Base-by-base conservation (phyloP, 2,329 filamentous ascomycete genomes). In the Fusarium staphyleae region DNA sequence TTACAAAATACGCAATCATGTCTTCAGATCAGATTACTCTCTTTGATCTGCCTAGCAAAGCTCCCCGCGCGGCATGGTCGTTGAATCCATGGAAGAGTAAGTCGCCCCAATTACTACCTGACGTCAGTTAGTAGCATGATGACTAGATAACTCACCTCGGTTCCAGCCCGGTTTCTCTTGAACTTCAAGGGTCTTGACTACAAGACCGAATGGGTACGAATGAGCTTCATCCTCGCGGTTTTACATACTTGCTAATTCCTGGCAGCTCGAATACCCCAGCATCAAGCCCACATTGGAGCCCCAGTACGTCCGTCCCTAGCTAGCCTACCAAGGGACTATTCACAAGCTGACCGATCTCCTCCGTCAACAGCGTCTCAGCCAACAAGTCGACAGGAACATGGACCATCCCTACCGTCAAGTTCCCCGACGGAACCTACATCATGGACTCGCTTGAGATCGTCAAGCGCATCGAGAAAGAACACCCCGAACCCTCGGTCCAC, bases 61-160 rank as follows among this genome's bases (percentile, higher is more conserved):
- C 60, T 18, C 69, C 74, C 15, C 75, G 74, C 13, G 69, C 74
- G 32, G 72, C 72, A 7, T 90, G 88, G 88, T 87, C 86, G 1
- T 73, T 83, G 37, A 91, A 90, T 68, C 82, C 87, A 1, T 90
- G 87, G 87, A 90, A 88, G 73, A 84, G 86, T 87, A 72, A 63
- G 67, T 43, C 6, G 19, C 26, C 14, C 19, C 11, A 5, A 13
- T 29, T 24, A 22, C 19, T 24, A n/a, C n/a, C n/a, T n/a, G n/a
- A n/a, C n/a, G n/a, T n/a, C n/a, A n/a, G n/a, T n/a, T n/a, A 14
- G 10, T 16, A 15, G 8, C 12, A 19, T 5, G n/a, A 35, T 32
- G 41, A n/a, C 36, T 14, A 15, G 28, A 32, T 11, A 44, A 44
- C 44, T 60, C 39, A 56, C 48, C 22, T 13, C 9, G n/a, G 2